Evolutionary conservation across 1,284 basidiomycete genomes (phyloP), one percentile per base, ranked within the genome.

Genomic region (Pyrrhoderma noxium): DNA sequence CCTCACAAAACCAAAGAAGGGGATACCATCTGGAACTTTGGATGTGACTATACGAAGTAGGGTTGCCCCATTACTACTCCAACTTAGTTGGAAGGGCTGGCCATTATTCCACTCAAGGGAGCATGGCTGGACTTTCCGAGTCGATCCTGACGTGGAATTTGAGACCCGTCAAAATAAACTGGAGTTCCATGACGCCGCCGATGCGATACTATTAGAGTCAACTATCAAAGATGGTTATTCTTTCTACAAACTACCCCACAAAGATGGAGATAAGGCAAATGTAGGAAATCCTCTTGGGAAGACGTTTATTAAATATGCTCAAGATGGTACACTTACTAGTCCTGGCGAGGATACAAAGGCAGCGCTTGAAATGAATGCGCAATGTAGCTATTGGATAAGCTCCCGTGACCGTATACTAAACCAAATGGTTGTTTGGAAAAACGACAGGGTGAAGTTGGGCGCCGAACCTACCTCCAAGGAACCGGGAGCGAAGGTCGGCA

Each of bases 371-470:
- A 85, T 98, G 78, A 98, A 94, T 61, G 88, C 91, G 0, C 85
- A 93, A 61, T 98, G 95, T 71, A 93, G 88, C 63, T 99, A 99
- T 68, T 99, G 95, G 96, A 93, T 97, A 63, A 90, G 88, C 56
- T 88, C 93, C 1, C 75, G 94, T 19, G 94, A 98, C 63, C 82
- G 96, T 19, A 89, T 99, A 58, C 67, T 85, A 65, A 90, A 93
- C 61, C 96, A 99, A 71, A 85, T 93, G 78, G 94, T 97, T 4
- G 80, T 97, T 3, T 97, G 90, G 84, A 80, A 92, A 57, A 22
- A 40, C 8, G 64, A 66, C 11, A 63, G 62, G 19, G 67, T 64
- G 16, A 64, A 74, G 45, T 71, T 86, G 63, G 79, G 78, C 25
- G 70, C 81, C 53, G 58, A 59, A 25, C 55, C 62, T 8, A 60